Evolutionary conservation across 148 eudicot species (phyloP), one percentile per base, ranked within the genome.

Genomic region (Amaranthus cruentus): DNA sequence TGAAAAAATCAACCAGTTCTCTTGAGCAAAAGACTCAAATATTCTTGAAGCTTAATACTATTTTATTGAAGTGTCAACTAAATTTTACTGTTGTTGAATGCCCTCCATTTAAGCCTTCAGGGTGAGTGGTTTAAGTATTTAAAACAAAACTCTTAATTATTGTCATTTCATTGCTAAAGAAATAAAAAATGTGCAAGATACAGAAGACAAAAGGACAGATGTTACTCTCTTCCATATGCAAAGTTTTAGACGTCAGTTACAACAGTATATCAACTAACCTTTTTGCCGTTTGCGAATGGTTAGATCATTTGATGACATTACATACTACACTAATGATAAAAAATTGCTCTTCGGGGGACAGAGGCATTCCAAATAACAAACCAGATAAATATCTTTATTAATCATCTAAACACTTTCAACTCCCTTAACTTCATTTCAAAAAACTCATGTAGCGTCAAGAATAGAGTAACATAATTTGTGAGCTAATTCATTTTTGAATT

Each of bases 1-100:
- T 96, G 92, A 82, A 85, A 9, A 78, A 49, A 63, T 44, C 4
- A 62, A n/a, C 49, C 43, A 66, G 3, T 66, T 28, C 38, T 28
- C 38, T 28, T 28, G 38, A 28, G 38, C 42, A 49, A 44, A 4
- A 66, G 48, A 5, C 9, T n/a, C 18, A 6, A 66, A 15, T 6
- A 65, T 3, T 62, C 3, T 46, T 64, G 46, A 54, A 15, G 15
- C 62, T 51, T 9, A 73, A 12, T 66, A 66, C 28, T 46, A 3
- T 14, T 28, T 28, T 9, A 58, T 47, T 59, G 66, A 48, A 21
- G 10, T 15, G 60, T 7, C 47, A 56, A 6, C 7, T 53, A 54
- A 53, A 4, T 7, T 6, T 44, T n/a, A 53, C 38, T 28, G 68
- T 68, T 63, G 46, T 63, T 10, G 47, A 18, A 13, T 28, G 47